A percentile compares a stretch with the other conserved stretches of the same genome.
These are phyloP conservation scores for Fusarium brevicatenulatum DNA, from an alignment of 2,329 filamentous ascomycete species.

Conservation along the genomic window DNA sequence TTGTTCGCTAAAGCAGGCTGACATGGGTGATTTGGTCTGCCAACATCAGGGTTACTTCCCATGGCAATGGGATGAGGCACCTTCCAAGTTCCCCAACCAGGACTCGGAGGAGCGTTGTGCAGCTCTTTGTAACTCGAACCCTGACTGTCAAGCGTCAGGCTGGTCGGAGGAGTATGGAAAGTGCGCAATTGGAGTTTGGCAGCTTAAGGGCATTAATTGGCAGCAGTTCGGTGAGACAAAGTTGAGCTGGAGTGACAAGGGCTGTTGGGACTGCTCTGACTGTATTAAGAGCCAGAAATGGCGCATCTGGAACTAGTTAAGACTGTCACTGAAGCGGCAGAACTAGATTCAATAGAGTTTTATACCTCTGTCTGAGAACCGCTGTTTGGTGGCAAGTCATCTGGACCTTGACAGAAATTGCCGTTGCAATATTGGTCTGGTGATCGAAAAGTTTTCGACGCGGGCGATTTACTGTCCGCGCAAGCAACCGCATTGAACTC, in stretches of 20 bases:
- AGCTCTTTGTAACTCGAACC: slow-evolving; percentile 9
- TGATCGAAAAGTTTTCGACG: too few species aligned
- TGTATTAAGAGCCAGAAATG: slow-evolving; percentile 13
- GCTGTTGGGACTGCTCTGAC: slow-evolving; percentile 9
- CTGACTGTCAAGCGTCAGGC: not conserved
- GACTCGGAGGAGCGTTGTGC: slow-evolving; percentile 5
- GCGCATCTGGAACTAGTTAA: not conserved
- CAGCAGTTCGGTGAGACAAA: not conserved
- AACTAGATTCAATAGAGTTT: too few species aligned
- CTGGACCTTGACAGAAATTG: too few species aligned
- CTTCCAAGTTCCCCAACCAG: slow-evolving; percentile 3
- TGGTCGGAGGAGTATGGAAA: not conserved
- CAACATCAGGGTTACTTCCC: slow-evolving; percentile 7
- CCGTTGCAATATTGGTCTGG: too few species aligned
- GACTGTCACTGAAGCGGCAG: too few species aligned
- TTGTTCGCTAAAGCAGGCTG: not conserved
- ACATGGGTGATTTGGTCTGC: not conserved
- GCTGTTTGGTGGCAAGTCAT: too few species aligned
- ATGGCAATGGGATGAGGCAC: not conserved
- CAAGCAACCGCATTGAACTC: too few species aligned
- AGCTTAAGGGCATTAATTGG: not conserved
- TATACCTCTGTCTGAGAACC: too few species aligned
- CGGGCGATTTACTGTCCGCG: too few species aligned
- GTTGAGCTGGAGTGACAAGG: slow-evolving; percentile 19
- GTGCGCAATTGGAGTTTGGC: not conserved